These are phyloP conservation scores for Fusarium penzigii DNA, from an alignment of 2,329 filamentous ascomycete genomes.

Conservation along the genomic window DNA sequence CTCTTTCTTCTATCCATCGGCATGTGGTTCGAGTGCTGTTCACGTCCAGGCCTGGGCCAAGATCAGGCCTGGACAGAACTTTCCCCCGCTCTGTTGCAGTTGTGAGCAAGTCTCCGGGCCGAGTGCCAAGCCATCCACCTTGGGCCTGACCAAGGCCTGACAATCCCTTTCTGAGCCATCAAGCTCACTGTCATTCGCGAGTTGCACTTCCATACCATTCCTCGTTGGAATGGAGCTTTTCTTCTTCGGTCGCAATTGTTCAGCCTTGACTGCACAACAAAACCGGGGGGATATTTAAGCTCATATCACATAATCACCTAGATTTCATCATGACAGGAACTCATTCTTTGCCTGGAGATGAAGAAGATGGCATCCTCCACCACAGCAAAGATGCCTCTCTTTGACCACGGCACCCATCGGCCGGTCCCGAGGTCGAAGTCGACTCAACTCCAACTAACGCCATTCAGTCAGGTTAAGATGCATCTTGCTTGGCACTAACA, in stretches of 20 bases:
- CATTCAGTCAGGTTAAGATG: slow-evolving; percentile 27
- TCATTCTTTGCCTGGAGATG: no score
- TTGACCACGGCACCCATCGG: slow-evolving; percentile 1
- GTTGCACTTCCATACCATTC: slow-evolving; percentile 25
- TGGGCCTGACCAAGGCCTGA: slow-evolving; percentile 15
- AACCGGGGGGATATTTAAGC: slow-evolving; percentile 20
- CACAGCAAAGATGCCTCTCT: no score
- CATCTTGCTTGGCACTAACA: slow-evolving; percentile 24
- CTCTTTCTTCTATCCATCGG: no score
- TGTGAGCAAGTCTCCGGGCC: slow-evolving; percentile 18
- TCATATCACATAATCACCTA: no score
- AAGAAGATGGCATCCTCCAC: no score
- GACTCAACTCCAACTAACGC: slow-evolving; percentile 22
- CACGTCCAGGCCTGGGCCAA: slow-evolving; percentile 4
- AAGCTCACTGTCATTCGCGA: slow-evolving; percentile 29
- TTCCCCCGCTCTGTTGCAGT: slow-evolving; percentile 24
- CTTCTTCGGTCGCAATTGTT: slow-evolving; percentile 26
- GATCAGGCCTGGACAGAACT: slow-evolving; percentile 16
- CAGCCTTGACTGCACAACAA: slow-evolving; percentile 32
- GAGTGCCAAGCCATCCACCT: slow-evolving; percentile 20
- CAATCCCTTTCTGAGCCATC: slow-evolving; percentile 29
- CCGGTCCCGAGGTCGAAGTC: slow-evolving; percentile 13
- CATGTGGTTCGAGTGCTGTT: slow-evolving; percentile 3
- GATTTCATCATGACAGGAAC: no score
- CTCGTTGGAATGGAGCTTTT: slow-evolving; percentile 29